phyloP scores from a whole-genome alignment of 1,284 basidiomycete species.

The Naganishia sp. region DNA sequence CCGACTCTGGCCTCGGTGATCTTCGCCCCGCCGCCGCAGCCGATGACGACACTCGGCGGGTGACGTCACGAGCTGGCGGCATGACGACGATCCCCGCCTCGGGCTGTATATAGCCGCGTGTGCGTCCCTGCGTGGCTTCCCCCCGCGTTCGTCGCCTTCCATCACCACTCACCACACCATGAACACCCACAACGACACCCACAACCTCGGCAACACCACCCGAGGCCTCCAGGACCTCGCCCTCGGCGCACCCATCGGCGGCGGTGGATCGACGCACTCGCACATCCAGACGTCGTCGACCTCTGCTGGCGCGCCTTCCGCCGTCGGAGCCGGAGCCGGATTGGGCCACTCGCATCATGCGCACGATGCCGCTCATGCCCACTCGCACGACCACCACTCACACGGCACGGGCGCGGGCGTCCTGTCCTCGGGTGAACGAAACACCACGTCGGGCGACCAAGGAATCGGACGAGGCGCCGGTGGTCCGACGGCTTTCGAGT shows the following conservation, averaged over 20 bases:
- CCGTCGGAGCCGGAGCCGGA: not conserved
- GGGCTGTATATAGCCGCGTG: not conserved
- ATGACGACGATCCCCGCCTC: not conserved
- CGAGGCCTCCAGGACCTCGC: constrained; percentile 6
- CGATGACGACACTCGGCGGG: not conserved
- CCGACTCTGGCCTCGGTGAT: not conserved
- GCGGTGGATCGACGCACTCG: constrained; percentile 6
- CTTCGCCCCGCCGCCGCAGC: not conserved
- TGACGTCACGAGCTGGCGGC: not conserved
- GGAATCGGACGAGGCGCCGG: constrained; percentile 25
- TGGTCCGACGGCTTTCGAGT: constrained; percentile 29
- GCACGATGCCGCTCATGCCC: not conserved
- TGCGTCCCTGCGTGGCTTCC: not conserved
- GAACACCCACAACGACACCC: constrained; percentile 6
- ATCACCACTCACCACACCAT: not conserved
- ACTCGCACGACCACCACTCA: constrained; percentile 9
- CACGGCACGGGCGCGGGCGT: constrained; percentile 10
- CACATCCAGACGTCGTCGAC: constrained; percentile 12
- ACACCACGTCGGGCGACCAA: constrained; percentile 29
- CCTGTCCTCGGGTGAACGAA: constrained; percentile 7
- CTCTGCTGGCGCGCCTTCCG: constrained; percentile 11
- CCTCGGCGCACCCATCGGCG: constrained; percentile 24
- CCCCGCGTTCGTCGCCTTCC: no score
- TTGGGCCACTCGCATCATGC: not conserved
- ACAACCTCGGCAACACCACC: constrained; percentile 6